Base-by-base conservation (phyloP, 805 yeast genomes). In the Hanseniaspora nectarophila region DNA sequence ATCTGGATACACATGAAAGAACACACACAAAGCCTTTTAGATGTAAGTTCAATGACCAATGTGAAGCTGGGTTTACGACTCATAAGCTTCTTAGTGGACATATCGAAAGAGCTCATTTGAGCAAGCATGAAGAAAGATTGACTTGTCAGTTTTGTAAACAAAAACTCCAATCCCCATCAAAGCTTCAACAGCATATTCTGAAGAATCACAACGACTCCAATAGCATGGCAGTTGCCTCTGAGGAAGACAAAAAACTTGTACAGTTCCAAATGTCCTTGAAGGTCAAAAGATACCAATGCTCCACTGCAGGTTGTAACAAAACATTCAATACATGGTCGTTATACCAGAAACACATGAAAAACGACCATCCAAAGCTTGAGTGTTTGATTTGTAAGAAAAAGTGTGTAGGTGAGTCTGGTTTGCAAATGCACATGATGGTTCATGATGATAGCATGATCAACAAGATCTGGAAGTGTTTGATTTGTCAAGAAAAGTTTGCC, bases 1-100 rank as follows among this genome's bases (percentile, higher is more conserved):
- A 89, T 61, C 70, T 87, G 53, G 77, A 74, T 56, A 73, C 95
- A 50, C 98, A 92, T 64, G 87, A 82, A 66, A 73, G 76, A 35
- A 82, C 95, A 2, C 97, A 92, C 63, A 78, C 79, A 4, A 73
- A 74, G 56, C 76, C 86, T 1, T 81, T 80, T 59, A 55, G 57
- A 23, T 87, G 96, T 63, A 28, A 26, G 21, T 49, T 49, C 18
- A 49, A 49, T 42, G 81, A 73, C 23, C 77, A 71, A 2, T 92
- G 98, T 61, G 56, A 58, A 0, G 85, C 79, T 57, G 64, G 79
- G 0, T 90, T 87, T 60, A 49, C 53, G 2, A 49, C 53, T 1
- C 32, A 37, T 13, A 49, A 49, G 38, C 29, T 42, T 76, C 80
- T 60, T 83, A 82, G 58, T 86, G 82, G 63, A 85, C 84, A 54